phyloP scores from a whole-genome alignment of 139 green algal genomes.

The Tetradesmus lagerheimii region DNA sequence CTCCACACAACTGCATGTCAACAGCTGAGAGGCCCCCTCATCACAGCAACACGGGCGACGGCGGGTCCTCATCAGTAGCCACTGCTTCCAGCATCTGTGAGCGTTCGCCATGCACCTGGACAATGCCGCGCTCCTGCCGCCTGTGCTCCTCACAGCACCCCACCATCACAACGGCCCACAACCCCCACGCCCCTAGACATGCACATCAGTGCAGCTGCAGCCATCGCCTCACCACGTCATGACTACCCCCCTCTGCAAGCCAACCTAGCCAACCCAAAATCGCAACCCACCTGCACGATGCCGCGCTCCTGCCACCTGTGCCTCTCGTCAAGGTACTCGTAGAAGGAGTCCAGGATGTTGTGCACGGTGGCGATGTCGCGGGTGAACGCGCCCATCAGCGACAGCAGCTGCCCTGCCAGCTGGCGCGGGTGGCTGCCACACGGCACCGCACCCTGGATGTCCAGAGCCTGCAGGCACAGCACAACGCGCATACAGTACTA shows the following conservation, averaged over 20 bases:
- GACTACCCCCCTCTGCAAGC: not conserved
- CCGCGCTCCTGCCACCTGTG: constrained; percentile 18
- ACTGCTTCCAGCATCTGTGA: too few species aligned
- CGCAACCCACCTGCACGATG: constrained; percentile 22
- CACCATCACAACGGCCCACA: too few species aligned
- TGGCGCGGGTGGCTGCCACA: not conserved
- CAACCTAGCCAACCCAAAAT: not conserved
- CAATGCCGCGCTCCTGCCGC: not conserved
- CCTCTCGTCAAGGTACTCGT: constrained; percentile 38
- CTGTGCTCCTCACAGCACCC: too few species aligned
- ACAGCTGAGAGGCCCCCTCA: too few species aligned
- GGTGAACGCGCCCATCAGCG: constrained; percentile 40
- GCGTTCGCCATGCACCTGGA: too few species aligned
- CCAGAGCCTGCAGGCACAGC: not conserved
- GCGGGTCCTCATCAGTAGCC: too few species aligned
- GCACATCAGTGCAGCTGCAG: too few species aligned
- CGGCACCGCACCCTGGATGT: constrained; percentile 21
- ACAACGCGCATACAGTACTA: not conserved
- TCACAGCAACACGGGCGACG: too few species aligned
- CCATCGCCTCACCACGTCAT: not conserved
- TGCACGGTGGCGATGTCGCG: constrained; percentile 43
- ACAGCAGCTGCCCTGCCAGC: constrained; percentile 36
- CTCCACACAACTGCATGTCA: not conserved
- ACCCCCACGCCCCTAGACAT: too few species aligned
- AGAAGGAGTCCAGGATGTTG: constrained; percentile 41